These are phyloP conservation scores for Pseudozyma tsukubaensis DNA, from an alignment of 1,284 basidiomycete species.

Conservation along the genomic window DNA sequence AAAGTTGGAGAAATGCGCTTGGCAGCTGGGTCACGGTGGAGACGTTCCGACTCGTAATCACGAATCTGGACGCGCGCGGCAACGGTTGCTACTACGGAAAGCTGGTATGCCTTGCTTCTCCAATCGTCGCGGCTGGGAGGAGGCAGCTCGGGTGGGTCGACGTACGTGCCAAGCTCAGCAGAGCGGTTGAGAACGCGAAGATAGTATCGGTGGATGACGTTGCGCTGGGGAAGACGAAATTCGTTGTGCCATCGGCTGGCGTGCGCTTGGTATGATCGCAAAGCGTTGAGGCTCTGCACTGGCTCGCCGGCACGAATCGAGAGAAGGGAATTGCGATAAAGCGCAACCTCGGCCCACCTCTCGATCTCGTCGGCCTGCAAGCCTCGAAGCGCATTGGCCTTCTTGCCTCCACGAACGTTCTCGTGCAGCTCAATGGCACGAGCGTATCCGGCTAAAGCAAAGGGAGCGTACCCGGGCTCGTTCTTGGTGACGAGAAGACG, in stretches of 20 bases:
- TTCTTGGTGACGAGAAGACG: constrained; percentile 44
- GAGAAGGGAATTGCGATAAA: constrained; percentile 65
- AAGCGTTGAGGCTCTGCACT: constrained; percentile 50
- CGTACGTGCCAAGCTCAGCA: constrained; percentile 47
- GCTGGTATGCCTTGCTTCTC: constrained; percentile 60
- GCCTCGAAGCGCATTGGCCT: constrained; percentile 59
- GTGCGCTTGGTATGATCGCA: constrained; percentile 66
- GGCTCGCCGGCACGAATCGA: constrained; percentile 55
- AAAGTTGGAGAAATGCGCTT: constrained; percentile 31
- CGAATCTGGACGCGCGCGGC: constrained; percentile 59
- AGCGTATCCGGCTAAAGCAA: constrained; percentile 60
- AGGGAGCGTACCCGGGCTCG: constrained; percentile 51
- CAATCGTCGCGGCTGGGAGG: constrained; percentile 52
- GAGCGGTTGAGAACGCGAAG: constrained; percentile 57
- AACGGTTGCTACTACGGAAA: constrained; percentile 49
- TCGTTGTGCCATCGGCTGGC: constrained; percentile 60
- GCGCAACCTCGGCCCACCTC: constrained; percentile 64
- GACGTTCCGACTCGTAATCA: constrained; percentile 57
- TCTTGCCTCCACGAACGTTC: constrained; percentile 57
- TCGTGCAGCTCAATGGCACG: constrained; percentile 66
- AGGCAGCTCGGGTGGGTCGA: constrained; percentile 43
- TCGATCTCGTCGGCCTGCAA: constrained; percentile 65
- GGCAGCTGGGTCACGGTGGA: constrained; percentile 43
- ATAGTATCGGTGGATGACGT: constrained; percentile 62
- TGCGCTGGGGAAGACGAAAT: constrained; percentile 65